Base-by-base conservation (phyloP, 2,329 filamentous ascomycete species). In the Botrytis aclada region DNA sequence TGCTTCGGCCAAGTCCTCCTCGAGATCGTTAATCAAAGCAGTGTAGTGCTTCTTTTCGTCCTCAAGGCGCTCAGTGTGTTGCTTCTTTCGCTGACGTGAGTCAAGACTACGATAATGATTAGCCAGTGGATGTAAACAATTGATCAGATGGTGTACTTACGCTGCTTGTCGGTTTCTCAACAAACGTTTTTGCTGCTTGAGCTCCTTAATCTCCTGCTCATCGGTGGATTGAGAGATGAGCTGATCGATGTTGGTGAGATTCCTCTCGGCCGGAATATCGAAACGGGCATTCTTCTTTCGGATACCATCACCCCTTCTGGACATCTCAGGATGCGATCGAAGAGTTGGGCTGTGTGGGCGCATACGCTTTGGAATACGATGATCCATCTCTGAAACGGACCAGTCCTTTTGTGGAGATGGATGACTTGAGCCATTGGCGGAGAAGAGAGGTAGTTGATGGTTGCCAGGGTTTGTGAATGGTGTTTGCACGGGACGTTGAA, bases 261-360 rank as follows among this genome's bases (percentile, higher is more conserved):
- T 98, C 75, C 95, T 90, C 84, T 98, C 96, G 62, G 93, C 90
- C 16, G 96, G 96, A 77, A 99, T 99, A 80, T 98, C 95, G 83
- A 98, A 98, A 77, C 95, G 92, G 77, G 95, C 94, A 81, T 98
- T 99, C 92, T 98, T 98, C 90, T 99, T 99, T 80, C 96, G 90
- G 83, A 98, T 97, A 75, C 96, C 80, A 70, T 81, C 80, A 47
- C 80, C 79, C 70, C 80, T 77, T 71, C 80, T 77, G 20, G 79
- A 87, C 82, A 93, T 85, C 72, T 95, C 91, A 75, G 94, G 94
- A 84, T 93, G 92, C 78, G 88, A 92, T 80, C 90, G 89, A 82
- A 92, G 88, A 41, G 78, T 78, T 43, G 93, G 89, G 82, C 89
- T 95, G 81, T 88, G 88, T 60, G 89, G 88, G 76, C 87, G 86